These are phyloP conservation scores for Candida ulmi DNA, from an alignment of 805 yeast genomes.

Conservation along the genomic window DNA sequence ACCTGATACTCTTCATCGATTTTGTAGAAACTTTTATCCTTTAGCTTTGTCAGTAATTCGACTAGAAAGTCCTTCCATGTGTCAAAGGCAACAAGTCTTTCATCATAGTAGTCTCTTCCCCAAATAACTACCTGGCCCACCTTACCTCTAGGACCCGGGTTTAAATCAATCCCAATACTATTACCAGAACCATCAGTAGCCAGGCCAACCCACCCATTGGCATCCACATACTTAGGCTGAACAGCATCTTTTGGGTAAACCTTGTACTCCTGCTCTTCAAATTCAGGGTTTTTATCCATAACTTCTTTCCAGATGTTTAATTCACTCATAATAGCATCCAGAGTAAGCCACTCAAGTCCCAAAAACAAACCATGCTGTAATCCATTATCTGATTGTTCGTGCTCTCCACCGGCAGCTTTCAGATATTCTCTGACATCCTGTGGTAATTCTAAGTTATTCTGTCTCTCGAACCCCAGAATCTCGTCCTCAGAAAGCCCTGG, in stretches of 20 bases:
- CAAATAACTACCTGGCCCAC: conserved; percentile 13
- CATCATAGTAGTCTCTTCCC: conserved; percentile 12
- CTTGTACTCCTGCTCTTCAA: conserved; percentile 3
- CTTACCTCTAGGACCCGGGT: conserved; percentile 12
- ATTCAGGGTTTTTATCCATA: conserved; percentile 6
- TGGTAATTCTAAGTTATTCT: not conserved
- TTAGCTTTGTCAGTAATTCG: conserved; percentile 1
- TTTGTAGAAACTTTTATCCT: conserved; percentile 3
- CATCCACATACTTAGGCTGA: conserved; percentile 4
- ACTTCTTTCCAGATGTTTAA: conserved; percentile 11
- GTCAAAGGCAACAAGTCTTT: conserved; percentile 5
- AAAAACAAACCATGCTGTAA: conserved; percentile 5
- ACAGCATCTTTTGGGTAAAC: conserved; percentile 8
- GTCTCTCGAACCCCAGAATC: not conserved
- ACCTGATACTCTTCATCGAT: conserved; percentile 8
- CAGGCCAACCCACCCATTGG: conserved; percentile 10
- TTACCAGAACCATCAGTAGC: conserved; percentile 14
- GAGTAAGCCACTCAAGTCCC: conserved; percentile 4
- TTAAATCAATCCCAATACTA: conserved; percentile 12
- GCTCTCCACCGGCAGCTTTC: not conserved
- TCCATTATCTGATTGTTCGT: too few species aligned
- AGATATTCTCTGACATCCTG: not conserved
- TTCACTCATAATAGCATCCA: conserved; percentile 8
- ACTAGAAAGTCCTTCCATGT: conserved; percentile 6
- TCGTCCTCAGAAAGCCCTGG: not conserved